These are phyloP conservation scores for Chimonanthus praecox DNA, from an alignment of 164 flowering plant species.

Conservation along the genomic window DNA sequence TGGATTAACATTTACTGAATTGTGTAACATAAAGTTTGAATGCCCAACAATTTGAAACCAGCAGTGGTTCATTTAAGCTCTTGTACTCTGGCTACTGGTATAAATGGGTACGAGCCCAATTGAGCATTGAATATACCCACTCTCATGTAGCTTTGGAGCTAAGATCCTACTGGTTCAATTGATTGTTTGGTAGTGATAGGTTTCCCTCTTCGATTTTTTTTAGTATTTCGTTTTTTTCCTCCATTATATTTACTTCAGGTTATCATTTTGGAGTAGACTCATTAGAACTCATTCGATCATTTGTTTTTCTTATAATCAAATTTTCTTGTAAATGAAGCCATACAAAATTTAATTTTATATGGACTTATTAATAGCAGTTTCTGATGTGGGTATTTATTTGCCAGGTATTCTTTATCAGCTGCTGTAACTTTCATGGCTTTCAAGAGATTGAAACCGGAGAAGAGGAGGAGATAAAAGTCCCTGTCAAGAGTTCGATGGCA, in stretches of 20 bases:
- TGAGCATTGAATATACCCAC: no score
- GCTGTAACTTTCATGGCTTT: constrained; percentile 93
- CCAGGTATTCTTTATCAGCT: constrained; percentile 91
- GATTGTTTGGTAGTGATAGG: no score
- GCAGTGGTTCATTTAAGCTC: no score
- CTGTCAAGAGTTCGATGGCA: neutral
- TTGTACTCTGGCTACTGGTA: no score
- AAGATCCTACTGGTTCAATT: no score
- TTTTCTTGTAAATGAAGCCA: neutral
- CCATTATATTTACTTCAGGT: neutral
- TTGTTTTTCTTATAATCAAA: neutral
- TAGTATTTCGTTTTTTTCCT: neutral
- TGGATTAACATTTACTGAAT: no score
- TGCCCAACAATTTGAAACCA: no score
- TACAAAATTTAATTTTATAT: neutral
- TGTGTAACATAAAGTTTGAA: no score
- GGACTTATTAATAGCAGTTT: neutral
- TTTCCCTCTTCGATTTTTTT: no score
- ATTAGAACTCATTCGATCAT: neutral
- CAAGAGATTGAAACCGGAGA: constrained; percentile 59
- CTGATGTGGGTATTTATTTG: constrained; percentile 7
- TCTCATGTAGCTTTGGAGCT: no score
- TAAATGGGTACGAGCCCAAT: no score
- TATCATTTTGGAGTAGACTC: neutral
- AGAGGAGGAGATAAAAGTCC: constrained; percentile 32